Conservation (phyloP, 108 stramenopile species). For the Skeletonema grethae region DNA sequence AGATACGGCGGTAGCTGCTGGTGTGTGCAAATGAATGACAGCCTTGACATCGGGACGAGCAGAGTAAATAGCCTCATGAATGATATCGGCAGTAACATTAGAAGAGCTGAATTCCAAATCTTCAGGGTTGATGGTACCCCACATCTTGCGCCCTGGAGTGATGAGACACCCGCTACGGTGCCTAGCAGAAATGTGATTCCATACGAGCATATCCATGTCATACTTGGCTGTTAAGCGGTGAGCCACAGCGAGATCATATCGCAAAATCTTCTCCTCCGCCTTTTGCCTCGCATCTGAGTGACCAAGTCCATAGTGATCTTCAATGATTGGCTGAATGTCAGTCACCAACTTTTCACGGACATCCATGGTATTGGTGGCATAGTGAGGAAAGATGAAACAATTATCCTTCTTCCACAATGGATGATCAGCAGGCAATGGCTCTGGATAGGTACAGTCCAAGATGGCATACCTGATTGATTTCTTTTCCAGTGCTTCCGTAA, state of each 20-base stretch:
- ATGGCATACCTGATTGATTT: constrained; percentile 54
- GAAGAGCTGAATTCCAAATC: constrained; percentile 56
- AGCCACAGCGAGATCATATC: constrained; percentile 51
- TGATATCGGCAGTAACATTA: constrained; percentile 68
- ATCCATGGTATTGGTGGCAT: constrained; percentile 61
- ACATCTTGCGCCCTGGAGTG: constrained; percentile 62
- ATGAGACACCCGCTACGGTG: constrained; percentile 55
- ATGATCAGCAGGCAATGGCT: constrained; percentile 61
- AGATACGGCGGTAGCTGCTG: constrained; percentile 59
- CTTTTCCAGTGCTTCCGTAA: constrained; percentile 48
- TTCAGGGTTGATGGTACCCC: constrained; percentile 50
- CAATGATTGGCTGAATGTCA: constrained; percentile 55
- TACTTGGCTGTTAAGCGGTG: constrained; percentile 57
- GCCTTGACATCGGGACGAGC: constrained; percentile 61
- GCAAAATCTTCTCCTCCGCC: constrained; percentile 41
- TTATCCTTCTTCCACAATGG: constrained; percentile 50
- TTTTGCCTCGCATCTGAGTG: constrained; percentile 31
- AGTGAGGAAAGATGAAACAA: constrained; percentile 64
- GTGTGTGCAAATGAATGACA: constrained; percentile 68
- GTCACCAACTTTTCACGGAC: constrained; percentile 61
- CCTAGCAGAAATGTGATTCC: constrained; percentile 72
- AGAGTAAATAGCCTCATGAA: constrained; percentile 68
- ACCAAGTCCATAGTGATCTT: constrained; percentile 44
- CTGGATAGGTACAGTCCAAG: constrained; percentile 63
- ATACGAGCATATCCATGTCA: constrained; percentile 70